Percentiles rank a stretch among this genome's conserved stretches.
phyloP scores from a whole-genome alignment of 495 filamentous ascomycete genomes.

The Parathielavia hyrcaniae region DNA sequence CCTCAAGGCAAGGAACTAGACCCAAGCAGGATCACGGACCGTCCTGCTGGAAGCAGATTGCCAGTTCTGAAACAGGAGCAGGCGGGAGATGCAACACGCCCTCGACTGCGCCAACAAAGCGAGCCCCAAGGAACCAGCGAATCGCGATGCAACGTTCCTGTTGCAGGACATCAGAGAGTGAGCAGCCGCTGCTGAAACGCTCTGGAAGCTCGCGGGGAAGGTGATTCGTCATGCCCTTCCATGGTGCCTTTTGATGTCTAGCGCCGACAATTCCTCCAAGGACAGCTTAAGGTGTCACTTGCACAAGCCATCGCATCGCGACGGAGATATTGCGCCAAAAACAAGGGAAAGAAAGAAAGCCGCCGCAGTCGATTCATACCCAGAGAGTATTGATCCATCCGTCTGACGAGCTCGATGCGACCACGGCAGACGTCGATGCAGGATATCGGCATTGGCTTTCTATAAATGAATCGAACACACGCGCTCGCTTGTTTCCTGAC shows the following conservation, averaged over 20 bases:
- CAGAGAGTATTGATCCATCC: neutral
- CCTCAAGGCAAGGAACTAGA: constrained; percentile 3
- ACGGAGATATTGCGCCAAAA: neutral
- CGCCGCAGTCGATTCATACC: neutral
- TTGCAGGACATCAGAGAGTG: constrained; percentile 1
- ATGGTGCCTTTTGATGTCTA: constrained; percentile 2
- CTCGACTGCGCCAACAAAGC: constrained; percentile 5
- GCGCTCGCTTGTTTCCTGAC: constrained; percentile 25
- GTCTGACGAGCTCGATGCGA: constrained; percentile 2
- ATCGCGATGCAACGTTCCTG: constrained; percentile 5
- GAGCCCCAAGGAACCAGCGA: neutral
- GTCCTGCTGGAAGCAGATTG: constrained; percentile 20
- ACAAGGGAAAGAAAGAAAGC: neutral
- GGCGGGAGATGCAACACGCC: constrained; percentile 9
- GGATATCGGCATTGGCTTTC: constrained; percentile 26
- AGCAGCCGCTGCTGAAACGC: constrained; percentile 17
- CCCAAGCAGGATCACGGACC: constrained; percentile 8
- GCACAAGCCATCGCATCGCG: neutral
- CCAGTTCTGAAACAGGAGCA: constrained; percentile 32
- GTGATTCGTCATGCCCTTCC: constrained; percentile 3
- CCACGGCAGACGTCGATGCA: constrained; percentile 3
- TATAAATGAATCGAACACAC: constrained; percentile 31
- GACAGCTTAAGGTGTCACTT: neutral
- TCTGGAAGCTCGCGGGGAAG: constrained; percentile 11
- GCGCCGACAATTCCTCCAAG: neutral